Base-by-base conservation (phyloP, 345 rosid species). In the Erodium maritimum region DNA sequence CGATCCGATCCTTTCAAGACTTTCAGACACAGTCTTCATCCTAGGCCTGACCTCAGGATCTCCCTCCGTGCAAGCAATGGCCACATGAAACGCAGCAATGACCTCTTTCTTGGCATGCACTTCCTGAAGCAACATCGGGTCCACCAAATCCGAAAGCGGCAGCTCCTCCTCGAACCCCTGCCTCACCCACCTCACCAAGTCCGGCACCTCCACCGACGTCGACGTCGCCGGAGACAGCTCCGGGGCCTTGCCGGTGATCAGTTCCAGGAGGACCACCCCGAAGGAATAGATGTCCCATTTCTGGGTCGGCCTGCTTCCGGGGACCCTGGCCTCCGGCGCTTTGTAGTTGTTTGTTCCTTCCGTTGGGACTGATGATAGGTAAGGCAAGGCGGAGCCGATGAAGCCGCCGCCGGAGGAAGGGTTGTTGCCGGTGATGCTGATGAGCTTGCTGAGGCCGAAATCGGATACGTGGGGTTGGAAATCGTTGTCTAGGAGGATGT, bases 71-170 rank as follows among this genome's bases (percentile, higher is more conserved):
- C 99, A 93, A 17, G 95, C 79, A 23, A 93, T 75, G 14, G 99
- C 99, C 20, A 93, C 79, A 46, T 93, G 95, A 21, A 93, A 90
- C 22, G 72, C 90, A 0, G 97, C 91, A 16, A 90, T 56, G 16
- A 93, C 97, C 66, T 90, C 95, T 65, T 90, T 88, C 68, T 90
- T 89, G 21, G 90, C 97, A 3, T 90, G 96, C 60, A 87, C 90
- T 82, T 94, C 99, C 66, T 85, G 95, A 1, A 93, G 76, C 78
- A 94, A 69, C 70, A 71, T 50, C 0, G 91, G 91, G 63, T 90
- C 99, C 7, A 94, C 97, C 97, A 89, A 85, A 12, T 90, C 93
- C 16, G 97, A 85, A 23, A 94, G 74, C 0, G 91, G 88, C 29
- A 79, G 76, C 71, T 87, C 96, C 60, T 85, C 91, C 56, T 83